Evolutionary conservation across 2,329 filamentous ascomycete genomes (phyloP).

Genomic region (Alternaria sp.): DNA sequence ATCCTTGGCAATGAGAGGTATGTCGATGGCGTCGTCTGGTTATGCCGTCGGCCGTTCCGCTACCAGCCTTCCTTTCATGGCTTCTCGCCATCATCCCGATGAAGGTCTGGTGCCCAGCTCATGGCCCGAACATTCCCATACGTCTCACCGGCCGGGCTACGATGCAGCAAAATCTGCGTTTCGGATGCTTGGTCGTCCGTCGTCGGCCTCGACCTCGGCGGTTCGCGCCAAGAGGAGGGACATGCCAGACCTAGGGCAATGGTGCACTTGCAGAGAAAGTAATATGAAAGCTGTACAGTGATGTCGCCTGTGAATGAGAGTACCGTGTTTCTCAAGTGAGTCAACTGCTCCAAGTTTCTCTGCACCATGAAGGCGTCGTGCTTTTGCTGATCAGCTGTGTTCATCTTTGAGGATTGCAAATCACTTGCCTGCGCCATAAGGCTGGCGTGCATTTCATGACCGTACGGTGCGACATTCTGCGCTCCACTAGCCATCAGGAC

Average conservation of each 20-base stretch:
- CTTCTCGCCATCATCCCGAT: background rate
- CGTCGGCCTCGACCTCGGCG: background rate
- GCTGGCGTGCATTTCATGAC: background rate
- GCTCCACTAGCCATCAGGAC: background rate
- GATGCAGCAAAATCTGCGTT: background rate
- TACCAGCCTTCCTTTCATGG: background rate
- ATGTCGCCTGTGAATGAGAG: background rate
- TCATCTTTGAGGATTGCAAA: background rate
- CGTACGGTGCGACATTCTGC: background rate
- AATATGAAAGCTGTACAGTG: background rate
- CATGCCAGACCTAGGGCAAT: background rate
- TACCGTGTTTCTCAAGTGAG: background rate
- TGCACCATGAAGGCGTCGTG: background rate
- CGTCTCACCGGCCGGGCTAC: background rate
- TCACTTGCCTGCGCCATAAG: background rate
- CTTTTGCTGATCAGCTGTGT: background rate
- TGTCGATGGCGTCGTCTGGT: background rate
- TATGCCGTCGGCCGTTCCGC: background rate
- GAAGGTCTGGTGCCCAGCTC: background rate
- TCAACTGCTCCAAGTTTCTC: background rate
- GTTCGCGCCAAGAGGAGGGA: background rate
- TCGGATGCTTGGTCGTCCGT: background rate
- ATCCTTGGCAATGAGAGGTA: background rate
- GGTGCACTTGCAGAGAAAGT: background rate
- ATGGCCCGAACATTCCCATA: background rate